These are phyloP conservation scores for Proliferodiscus dingleyae DNA, from an alignment of 2,329 filamentous ascomycete genomes.

Conservation along the genomic window DNA sequence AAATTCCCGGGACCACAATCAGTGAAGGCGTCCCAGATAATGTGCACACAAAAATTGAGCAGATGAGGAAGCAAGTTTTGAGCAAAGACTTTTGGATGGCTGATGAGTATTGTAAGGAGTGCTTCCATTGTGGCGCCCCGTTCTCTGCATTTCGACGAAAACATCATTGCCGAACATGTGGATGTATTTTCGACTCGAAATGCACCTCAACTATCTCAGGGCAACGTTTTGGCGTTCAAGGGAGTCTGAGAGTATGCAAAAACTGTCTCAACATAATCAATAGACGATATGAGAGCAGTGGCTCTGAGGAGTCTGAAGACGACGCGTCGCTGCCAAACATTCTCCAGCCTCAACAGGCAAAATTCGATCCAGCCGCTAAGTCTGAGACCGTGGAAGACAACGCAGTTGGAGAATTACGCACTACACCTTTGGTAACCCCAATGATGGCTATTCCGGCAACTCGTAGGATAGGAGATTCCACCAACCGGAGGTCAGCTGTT, in stretches of 20 bases:
- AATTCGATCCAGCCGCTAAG: conserved; percentile 37
- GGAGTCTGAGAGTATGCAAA: conserved; percentile 84
- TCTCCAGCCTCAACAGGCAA: conserved; percentile 50
- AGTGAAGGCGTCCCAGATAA: conserved; percentile 54
- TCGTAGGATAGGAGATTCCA: conserved; percentile 63
- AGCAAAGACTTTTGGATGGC: conserved; percentile 99
- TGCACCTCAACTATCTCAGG: conserved; percentile 91
- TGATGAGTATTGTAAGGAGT: conserved; percentile 96
- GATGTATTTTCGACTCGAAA: conserved; percentile 97
- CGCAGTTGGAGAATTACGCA: conserved; percentile 31
- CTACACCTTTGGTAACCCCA: conserved; percentile 56
- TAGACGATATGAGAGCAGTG: conserved; percentile 79
- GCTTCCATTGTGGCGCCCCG: conserved; percentile 82
- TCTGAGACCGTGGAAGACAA: conserved; percentile 34
- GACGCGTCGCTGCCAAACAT: conserved; percentile 63
- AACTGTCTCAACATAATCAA: conserved; percentile 89
- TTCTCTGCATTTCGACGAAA: conserved; percentile 95
- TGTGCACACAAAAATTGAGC: conserved; percentile 57
- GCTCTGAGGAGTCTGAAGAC: conserved; percentile 81
- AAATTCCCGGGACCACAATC: conserved; percentile 52
- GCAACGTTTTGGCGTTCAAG: conserved; percentile 78
- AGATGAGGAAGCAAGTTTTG: conserved; percentile 79
- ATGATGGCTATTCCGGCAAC: conserved; percentile 69
- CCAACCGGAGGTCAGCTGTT: conserved; percentile 79
- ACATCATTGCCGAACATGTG: conserved; percentile 91